Percentiles rank a stretch among this genome's conserved stretches.
phyloP scores from a whole-genome alignment of 1,139 yeast species.

The Sugiyamaella neomexicana region DNA sequence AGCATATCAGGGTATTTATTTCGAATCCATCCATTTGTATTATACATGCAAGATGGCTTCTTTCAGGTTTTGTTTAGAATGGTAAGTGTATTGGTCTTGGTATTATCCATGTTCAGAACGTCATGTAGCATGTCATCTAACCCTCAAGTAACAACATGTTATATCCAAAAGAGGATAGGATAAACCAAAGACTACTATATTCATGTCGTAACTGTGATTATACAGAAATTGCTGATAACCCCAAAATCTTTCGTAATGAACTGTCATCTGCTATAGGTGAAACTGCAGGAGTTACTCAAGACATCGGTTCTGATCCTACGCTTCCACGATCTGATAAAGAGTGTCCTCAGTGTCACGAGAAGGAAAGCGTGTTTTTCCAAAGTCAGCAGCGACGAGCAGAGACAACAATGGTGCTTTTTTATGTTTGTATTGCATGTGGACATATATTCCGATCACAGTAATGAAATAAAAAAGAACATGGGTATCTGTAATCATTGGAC shows the following conservation, averaged over 20 bases:
- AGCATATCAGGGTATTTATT: too few species aligned
- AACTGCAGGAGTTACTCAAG: constrained; percentile 97
- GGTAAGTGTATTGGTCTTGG: constrained; percentile 42
- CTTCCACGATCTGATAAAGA: constrained; percentile 88
- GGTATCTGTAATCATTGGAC: too few species aligned
- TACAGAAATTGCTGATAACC: constrained; percentile 86
- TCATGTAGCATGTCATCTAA: constrained; percentile 14
- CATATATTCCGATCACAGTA: constrained; percentile 51
- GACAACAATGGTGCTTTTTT: constrained; percentile 87
- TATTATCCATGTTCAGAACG: not conserved
- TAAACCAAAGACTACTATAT: constrained; percentile 64
- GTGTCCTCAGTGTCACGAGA: constrained; percentile 85
- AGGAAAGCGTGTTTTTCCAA: constrained; percentile 94
- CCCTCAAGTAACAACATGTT: constrained; percentile 79
- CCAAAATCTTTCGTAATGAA: constrained; percentile 91
- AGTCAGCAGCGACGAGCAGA: constrained; percentile 93
- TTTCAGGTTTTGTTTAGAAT: constrained; percentile 88
- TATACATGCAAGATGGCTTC: constrained; percentile 62
- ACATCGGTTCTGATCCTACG: constrained; percentile 94
- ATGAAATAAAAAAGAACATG: not conserved
- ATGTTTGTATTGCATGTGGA: constrained; percentile 86
- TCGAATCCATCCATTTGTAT: not conserved
- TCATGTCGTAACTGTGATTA: constrained; percentile 96
- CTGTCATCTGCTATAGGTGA: constrained; percentile 82
- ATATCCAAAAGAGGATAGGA: constrained; percentile 95